Base-by-base conservation (phyloP, 1,139 yeast genomes). In the Scheffersomyces parashehatae region DNA sequence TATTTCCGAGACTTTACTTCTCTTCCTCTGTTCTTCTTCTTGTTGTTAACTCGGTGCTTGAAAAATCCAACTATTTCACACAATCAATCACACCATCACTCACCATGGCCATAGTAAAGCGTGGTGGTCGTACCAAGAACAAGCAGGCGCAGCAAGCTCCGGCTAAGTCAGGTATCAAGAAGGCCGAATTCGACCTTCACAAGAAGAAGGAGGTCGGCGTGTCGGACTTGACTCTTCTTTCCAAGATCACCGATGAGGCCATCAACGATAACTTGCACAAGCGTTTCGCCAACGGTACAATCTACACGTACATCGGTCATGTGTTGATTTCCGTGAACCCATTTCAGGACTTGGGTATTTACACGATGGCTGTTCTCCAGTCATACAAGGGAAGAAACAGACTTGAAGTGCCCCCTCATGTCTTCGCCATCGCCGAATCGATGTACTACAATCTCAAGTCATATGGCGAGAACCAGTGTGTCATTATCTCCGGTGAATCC, bases 371-470 rank as follows among this genome's bases (percentile, higher is more conserved):
- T 26, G 82, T 84, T 9, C 71, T 93, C 56, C 79, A 82, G 47
- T 74, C 85, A 38, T 95, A 95, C 62, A 83, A 84, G 64, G 97
- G 97, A 46, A 89, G 91, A 64, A 95, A 93, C 65, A 76, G 99
- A 59, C 74, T 95, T 49, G 99, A 95, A 66, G 96, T 88, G 30
- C 96, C 98, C n/a, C 99, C 99, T 6, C 99, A 95, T 69, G 99
- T 95, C 36, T 95, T 86, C 67, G 97, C 98, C 41, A 91, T 93
- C 58, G 99, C 99, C 14, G 99, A 95, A 67, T 73, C 95, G 32
- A 91, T 95, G 96, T 93, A 86, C 67, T 93, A 95, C 68, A 88
- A 91, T 64, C 80, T 95, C 83, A 91, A 91, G 67, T 86, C 96
- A 0, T 95, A 95, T 67, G 83, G 88, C 45, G 99, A 95, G 58